A percentile compares a stretch with the other conserved stretches of the same genome.
phyloP scores from a whole-genome alignment of 108 stramenopile genomes.

The Pseudonitzschia multiseries region DNA sequence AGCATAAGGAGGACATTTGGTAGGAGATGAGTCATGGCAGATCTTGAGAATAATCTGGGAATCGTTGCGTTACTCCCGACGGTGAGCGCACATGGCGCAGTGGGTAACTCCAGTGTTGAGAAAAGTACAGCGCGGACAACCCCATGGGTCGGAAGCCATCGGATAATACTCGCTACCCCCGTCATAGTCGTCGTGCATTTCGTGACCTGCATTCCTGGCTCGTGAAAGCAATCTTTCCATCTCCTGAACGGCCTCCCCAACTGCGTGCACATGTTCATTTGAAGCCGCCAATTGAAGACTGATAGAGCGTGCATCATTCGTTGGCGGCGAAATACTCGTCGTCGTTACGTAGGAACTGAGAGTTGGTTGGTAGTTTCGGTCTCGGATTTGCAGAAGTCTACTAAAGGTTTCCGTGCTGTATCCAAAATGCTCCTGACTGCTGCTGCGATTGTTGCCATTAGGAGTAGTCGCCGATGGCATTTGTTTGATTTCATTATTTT shows the following conservation, averaged over 20 bases:
- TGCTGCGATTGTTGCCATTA: background rate
- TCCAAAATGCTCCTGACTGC: background rate
- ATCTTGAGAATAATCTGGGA: background rate
- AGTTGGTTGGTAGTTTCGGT: background rate
- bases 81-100: slow-evolving; percentile 44
- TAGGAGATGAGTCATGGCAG: no score
- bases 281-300: background rate
- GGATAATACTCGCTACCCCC: background rate
- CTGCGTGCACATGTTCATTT: slow-evolving; percentile 2
- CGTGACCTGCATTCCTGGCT: background rate
- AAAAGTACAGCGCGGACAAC: slow-evolving; percentile 42
- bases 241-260: background rate
- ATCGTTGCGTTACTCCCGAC: background rate
- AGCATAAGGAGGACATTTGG: no score
- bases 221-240: slow-evolving; percentile 2
- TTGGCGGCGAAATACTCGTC: background rate
- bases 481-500: slow-evolving; percentile 4
- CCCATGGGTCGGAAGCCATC: slow-evolving; percentile 23
- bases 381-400: background rate
- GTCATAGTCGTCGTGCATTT: background rate
- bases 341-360: background rate
- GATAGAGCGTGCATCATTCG: background rate
- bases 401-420: background rate
- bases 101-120: slow-evolving; percentile 37
- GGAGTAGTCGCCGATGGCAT: background rate